Evolutionary conservation across 495 filamentous ascomycete genomes (phyloP).

Genomic region (Trichocladium antarcticum): DNA sequence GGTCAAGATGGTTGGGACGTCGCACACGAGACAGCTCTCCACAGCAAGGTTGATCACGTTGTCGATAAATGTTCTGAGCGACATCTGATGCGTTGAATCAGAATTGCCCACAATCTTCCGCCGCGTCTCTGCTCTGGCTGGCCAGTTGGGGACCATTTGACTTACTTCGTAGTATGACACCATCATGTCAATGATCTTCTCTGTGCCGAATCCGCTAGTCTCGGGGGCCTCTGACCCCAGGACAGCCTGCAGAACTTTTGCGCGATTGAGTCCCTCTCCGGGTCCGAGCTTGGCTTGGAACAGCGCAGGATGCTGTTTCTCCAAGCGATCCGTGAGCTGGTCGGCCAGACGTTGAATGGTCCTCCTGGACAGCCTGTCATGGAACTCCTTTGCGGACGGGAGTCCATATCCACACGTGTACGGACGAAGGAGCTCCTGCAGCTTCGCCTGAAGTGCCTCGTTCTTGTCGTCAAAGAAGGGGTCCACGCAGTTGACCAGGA

Average conservation of each 20-base stretch:
- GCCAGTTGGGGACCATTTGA: neutral
- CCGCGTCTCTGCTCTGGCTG: neutral
- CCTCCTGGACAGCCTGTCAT: neutral
- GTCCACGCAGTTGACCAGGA: constrained; percentile 24
- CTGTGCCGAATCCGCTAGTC: neutral
- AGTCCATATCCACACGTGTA: neutral
- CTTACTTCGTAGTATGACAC: neutral
- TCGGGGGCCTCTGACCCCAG: neutral
- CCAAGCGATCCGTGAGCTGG: neutral
- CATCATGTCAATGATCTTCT: neutral
- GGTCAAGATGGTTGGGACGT: constrained; percentile 17
- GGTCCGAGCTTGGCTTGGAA: neutral
- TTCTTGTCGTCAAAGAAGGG: constrained; percentile 30
- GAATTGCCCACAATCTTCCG: neutral
- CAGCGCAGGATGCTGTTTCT: neutral
- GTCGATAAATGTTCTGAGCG: constrained; percentile 16
- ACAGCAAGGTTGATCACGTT: constrained; percentile 22
- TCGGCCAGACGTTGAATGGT: neutral
- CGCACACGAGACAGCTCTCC: constrained; percentile 24
- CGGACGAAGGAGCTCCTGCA: constrained; percentile 30
- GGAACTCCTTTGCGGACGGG: neutral
- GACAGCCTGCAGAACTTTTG: neutral
- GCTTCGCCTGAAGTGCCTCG: constrained; percentile 13
- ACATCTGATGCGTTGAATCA: constrained; percentile 4
- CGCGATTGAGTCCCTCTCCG: neutral